Conservation (phyloP, 257 asterid species). For the Cynanchum wilfordii region DNA sequence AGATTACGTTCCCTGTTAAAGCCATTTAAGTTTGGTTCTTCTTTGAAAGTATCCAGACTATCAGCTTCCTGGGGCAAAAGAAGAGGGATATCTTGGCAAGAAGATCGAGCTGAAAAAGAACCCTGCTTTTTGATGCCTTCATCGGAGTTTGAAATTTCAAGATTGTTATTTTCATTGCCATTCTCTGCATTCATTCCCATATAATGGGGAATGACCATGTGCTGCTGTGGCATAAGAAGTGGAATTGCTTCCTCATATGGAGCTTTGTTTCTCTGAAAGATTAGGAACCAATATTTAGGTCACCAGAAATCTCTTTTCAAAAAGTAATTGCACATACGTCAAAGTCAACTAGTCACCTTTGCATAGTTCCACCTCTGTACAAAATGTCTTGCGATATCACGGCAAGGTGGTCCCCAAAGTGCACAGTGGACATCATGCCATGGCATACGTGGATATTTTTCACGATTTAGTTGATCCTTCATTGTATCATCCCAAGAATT, state of each 20-base stretch:
- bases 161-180: constrained; percentile 30
- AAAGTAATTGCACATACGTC: background rate
- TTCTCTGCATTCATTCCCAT: constrained; percentile 54
- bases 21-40: constrained; percentile 46
- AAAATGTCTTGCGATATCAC: constrained; percentile 92
- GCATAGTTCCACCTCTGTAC: constrained; percentile 99
- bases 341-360: constrained; percentile 18
- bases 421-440: constrained; percentile 99
- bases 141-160: constrained; percentile 18
- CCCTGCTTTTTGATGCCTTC: constrained; percentile 40
- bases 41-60: constrained; percentile 40
- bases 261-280: constrained; percentile 84
- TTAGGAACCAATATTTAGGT: constrained; percentile 25
- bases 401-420: constrained; percentile 96
- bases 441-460: constrained; percentile 89
- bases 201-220: constrained; percentile 98
- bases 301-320: constrained; percentile 11
- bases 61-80: constrained; percentile 91
- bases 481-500: constrained; percentile 92
- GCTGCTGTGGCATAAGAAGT: constrained; percentile 92
- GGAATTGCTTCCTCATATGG: constrained; percentile 83
- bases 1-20: constrained; percentile 30
- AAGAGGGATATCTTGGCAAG: constrained; percentile 83
- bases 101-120: constrained; percentile 57
- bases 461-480: constrained; percentile 82